phyloP scores from a whole-genome alignment of 768 basidiomycete species.

The Leccinum incarnatum region DNA sequence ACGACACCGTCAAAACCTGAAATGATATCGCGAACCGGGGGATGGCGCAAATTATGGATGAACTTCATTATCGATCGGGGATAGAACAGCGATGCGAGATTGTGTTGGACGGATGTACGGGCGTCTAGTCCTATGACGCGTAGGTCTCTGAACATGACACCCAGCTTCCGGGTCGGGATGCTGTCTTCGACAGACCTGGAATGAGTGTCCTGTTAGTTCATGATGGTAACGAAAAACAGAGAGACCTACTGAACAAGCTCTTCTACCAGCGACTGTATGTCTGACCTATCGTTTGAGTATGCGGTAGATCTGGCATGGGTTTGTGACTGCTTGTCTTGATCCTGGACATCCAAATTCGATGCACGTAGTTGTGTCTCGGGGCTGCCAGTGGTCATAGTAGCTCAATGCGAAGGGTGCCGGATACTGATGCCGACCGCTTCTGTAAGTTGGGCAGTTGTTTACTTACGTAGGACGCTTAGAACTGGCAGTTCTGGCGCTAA shows the following conservation, averaged over 20 bases:
- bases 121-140: slow-evolving; percentile 50
- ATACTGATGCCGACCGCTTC: too few species aligned
- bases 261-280: slow-evolving; percentile 18
- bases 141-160: slow-evolving; percentile 51
- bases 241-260: background rate
- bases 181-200: slow-evolving; percentile 34
- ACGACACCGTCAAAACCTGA: slow-evolving; percentile 60
- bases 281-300: background rate
- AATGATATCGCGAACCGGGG: slow-evolving; percentile 48
- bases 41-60: slow-evolving; percentile 45
- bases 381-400: too few species aligned
- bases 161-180: slow-evolving; percentile 41
- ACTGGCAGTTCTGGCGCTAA: too few species aligned
- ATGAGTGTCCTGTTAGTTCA: background rate
- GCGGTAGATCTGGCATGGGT: background rate
- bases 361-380: too few species aligned
- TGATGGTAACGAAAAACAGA: too few species aligned
- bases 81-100: slow-evolving; percentile 40
- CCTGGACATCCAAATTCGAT: background rate
- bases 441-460: too few species aligned
- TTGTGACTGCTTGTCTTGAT: background rate
- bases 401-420: too few species aligned
- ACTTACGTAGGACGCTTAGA: too few species aligned
- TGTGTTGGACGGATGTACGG: slow-evolving; percentile 43
- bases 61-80: slow-evolving; percentile 31